phyloP scores from a whole-genome alignment of 2,329 filamentous ascomycete genomes.

The Alternaria panax region DNA sequence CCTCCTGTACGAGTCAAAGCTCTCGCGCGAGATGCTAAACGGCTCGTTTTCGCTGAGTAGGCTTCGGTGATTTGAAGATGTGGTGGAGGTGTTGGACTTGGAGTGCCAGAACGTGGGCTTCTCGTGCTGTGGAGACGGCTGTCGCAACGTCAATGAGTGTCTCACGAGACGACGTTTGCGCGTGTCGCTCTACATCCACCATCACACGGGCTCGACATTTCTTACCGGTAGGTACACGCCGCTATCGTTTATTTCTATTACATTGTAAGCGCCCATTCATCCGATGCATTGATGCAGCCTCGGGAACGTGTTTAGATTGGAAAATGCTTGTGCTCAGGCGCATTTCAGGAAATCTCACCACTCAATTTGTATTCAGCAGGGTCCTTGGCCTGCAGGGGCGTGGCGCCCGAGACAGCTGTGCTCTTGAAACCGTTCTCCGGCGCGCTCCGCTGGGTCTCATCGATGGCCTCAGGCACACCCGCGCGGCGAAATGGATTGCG shows the following conservation, averaged over 20 bases:
- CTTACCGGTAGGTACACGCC: slow-evolving; percentile 91
- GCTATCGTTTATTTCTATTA: slow-evolving; percentile 89
- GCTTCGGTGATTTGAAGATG: slow-evolving; percentile 66
- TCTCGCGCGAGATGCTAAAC: slow-evolving; percentile 94
- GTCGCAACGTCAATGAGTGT: slow-evolving; percentile 31
- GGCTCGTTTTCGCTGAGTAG: slow-evolving; percentile 84
- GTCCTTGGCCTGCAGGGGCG: slow-evolving; percentile 55
- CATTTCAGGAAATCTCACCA: slow-evolving; percentile 49
- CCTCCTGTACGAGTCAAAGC: slow-evolving; percentile 93
- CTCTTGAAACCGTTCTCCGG: slow-evolving; percentile 45
- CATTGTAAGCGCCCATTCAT: slow-evolving; percentile 35
- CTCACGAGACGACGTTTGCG: neutral
- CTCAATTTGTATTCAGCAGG: slow-evolving; percentile 61
- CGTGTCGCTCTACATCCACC: slow-evolving; percentile 7
- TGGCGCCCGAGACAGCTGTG: slow-evolving; percentile 46
- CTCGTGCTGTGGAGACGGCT: slow-evolving; percentile 85
- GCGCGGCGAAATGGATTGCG: slow-evolving; percentile 53
- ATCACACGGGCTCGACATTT: slow-evolving; percentile 9
- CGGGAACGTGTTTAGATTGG: neutral
- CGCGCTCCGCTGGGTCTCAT: slow-evolving; percentile 42
- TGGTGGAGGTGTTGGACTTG: slow-evolving; percentile 57
- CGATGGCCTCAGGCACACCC: slow-evolving; percentile 41
- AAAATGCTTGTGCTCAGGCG: slow-evolving; percentile 8
- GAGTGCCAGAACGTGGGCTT: slow-evolving; percentile 79
- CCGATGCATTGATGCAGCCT: slow-evolving; percentile 8